Evolutionary conservation across 768 basidiomycete species (phyloP).

Genomic region (Naganishia onofrii): DNA sequence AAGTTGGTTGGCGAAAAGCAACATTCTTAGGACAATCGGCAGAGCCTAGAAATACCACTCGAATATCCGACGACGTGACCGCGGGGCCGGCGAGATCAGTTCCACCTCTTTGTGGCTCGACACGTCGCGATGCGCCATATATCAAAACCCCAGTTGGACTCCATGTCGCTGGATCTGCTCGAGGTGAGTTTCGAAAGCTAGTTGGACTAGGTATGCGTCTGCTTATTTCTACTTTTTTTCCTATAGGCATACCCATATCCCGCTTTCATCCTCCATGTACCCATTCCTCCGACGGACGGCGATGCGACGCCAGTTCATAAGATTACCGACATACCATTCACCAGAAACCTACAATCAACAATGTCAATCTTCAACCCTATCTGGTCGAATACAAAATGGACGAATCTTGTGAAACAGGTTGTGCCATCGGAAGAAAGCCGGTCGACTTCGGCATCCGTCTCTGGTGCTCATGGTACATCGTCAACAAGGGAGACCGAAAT

Average conservation of each 20-base stretch:
- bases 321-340: conserved; percentile 31
- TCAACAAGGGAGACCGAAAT: conserved; percentile 3
- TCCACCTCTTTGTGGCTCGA: not conserved
- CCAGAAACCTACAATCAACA: conserved; percentile 23
- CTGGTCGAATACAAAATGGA: conserved; percentile 43
- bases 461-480: not conserved
- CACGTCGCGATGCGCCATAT: not conserved
- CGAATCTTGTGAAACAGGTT: conserved; percentile 34
- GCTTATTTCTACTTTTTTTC: too few relatives aligned
- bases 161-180: conserved; percentile 19
- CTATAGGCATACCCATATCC: conserved; percentile 38
- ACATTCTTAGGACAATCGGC: too few relatives aligned
- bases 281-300: conserved; percentile 31
- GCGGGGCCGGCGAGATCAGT: not conserved
- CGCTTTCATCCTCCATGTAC: conserved; percentile 41
- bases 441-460: not conserved
- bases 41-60: too few relatives aligned
- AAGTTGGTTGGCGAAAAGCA: too few relatives aligned
- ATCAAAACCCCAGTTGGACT: conserved; percentile 19
- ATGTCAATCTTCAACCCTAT: conserved; percentile 36
- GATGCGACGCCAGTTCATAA: not conserved
- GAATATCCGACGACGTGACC: too few relatives aligned
- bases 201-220: too few relatives aligned
- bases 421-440: not conserved
- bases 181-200: not conserved